Conservation (phyloP, 148 eudicot species). For the Diospyros kaki region DNA sequence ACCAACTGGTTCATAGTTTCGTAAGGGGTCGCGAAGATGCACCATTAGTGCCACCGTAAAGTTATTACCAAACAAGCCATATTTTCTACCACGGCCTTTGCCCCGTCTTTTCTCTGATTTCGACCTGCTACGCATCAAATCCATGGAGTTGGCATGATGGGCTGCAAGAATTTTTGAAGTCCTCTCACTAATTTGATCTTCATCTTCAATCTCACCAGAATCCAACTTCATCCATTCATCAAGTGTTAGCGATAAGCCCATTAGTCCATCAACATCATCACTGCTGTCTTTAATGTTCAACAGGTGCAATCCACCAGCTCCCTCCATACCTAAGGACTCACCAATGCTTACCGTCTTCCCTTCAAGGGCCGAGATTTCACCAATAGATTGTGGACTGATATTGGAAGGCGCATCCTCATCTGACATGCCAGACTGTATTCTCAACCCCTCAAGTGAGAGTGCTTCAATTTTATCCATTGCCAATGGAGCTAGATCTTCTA, state of each 20-base stretch:
- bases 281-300: slow-evolving; percentile 49
- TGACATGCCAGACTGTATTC: slow-evolving; percentile 90
- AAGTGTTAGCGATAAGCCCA: slow-evolving; percentile 73
- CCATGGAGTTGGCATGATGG: slow-evolving; percentile 55
- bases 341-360: slow-evolving; percentile 41
- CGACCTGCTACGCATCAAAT: slow-evolving; percentile 29
- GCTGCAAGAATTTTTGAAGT: slow-evolving; percentile 64
- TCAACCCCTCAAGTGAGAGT: slow-evolving; percentile 84
- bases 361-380: slow-evolving; percentile 55
- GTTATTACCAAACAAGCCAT: slow-evolving; percentile 58
- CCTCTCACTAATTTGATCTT: slow-evolving; percentile 41
- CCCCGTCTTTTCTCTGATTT: slow-evolving; percentile 37
- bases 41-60: slow-evolving; percentile 69
- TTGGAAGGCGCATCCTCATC: slow-evolving; percentile 74
- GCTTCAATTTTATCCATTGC: slow-evolving; percentile 97
- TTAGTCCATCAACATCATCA: slow-evolving; percentile 55
- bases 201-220: slow-evolving; percentile 49
- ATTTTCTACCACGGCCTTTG: slow-evolving; percentile 32
- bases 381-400: slow-evolving; percentile 48
- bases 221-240: slow-evolving; percentile 89
- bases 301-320: slow-evolving; percentile 87
- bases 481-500: slow-evolving; percentile 93
- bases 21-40: slow-evolving; percentile 82
- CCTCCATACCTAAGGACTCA: slow-evolving; percentile 66
- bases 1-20: slow-evolving; percentile 93